Evolutionary conservation across 2,329 filamentous ascomycete genomes (phyloP), one percentile per base, ranked within the genome.

Genomic region (Rhynchosporium graminicola): DNA sequence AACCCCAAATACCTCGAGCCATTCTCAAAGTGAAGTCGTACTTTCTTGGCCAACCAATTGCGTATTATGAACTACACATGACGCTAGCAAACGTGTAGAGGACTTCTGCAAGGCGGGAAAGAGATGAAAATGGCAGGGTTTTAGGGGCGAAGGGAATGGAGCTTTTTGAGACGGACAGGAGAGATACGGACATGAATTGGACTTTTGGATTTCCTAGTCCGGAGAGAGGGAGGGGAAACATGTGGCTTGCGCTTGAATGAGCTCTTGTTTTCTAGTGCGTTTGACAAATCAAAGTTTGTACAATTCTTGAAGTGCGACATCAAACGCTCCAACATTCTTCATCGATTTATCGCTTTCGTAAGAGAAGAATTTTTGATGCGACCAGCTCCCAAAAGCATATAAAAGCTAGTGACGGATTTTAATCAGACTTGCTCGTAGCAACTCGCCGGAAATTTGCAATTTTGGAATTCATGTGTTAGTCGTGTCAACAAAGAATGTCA

Each of bases 91-190:
- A 38, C 8, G 29, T 67, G 4, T 38, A 62, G 3, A 57, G 65
- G 13, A 62, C 46, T 3, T 65, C 63, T 43, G 58, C 42, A n/a
- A 48, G 48, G 10, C n/a, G 61, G 13, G 61, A 65, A 36, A 61
- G 48, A 54, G 59, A 58, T 57, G 55, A 59, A 2, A 38, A 52
- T 9, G 63, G 65, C n/a, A 28, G 33, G 4, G 50, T 66, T n/a
- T 8, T 43, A 12, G 60, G 57, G 2, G 56, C 61, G 12, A 55
- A 36, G 12, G 61, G 61, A 3, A 59, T 64, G 58, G 57, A 54
- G 52, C 50, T 67, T 47, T 66, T 26, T 51, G 60, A 66, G 38
- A 66, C 65, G 15, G 64, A 64, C 50, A 40, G 61, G 10, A 54
- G 60, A 42, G 65, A 67, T 62, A 59, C 56, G 43, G 64, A 66